phyloP scores from a whole-genome alignment of 495 filamentous ascomycete species.

The Penicillium alfredii region DNA sequence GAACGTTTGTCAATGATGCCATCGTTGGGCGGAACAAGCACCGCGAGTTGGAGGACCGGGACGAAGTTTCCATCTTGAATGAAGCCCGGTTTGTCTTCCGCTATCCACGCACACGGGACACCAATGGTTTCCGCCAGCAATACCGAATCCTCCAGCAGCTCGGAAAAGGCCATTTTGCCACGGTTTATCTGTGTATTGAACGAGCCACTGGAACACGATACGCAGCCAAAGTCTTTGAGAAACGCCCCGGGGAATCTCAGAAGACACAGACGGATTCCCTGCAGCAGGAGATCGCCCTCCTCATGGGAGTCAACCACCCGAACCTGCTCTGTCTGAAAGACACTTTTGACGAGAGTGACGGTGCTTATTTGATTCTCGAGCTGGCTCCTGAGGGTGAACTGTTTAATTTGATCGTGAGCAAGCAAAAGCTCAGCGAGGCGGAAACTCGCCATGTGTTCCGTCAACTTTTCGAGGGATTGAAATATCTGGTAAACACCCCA shows the following conservation, averaged over 20 bases:
- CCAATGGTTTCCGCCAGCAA: slow-evolving; percentile 76
- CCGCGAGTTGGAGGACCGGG: slow-evolving; percentile 77
- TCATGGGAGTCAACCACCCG: slow-evolving; percentile 96
- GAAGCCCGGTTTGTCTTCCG: slow-evolving; percentile 83
- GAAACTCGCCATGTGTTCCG: slow-evolving; percentile 82
- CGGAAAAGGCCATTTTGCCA: slow-evolving; percentile 95
- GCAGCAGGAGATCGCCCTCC: slow-evolving; percentile 90
- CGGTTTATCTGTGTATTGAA: slow-evolving; percentile 87
- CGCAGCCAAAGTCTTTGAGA: slow-evolving; percentile 93
- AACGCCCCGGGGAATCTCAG: slow-evolving; percentile 69
- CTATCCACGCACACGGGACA: slow-evolving; percentile 70
- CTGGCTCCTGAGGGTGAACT: slow-evolving; percentile 88
- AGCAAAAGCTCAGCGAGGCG: slow-evolving; percentile 76
- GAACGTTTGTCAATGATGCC: slow-evolving; percentile 91
- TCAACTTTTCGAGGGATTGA: slow-evolving; percentile 89
- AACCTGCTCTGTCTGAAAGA: slow-evolving; percentile 92
- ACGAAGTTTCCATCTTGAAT: slow-evolving; percentile 81
- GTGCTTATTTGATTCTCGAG: slow-evolving; percentile 88
- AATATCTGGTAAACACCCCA: slow-evolving; percentile 70
- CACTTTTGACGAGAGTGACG: slow-evolving; percentile 86
- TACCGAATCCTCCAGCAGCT: slow-evolving; percentile 80
- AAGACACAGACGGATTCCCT: slow-evolving; percentile 75
- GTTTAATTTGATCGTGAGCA: slow-evolving; percentile 88
- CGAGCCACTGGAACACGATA: slow-evolving; percentile 74
- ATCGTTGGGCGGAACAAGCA: slow-evolving; percentile 88